These are phyloP conservation scores for Phoma sp. DNA, from an alignment of 2,329 filamentous ascomycete species.

Conservation along the genomic window DNA sequence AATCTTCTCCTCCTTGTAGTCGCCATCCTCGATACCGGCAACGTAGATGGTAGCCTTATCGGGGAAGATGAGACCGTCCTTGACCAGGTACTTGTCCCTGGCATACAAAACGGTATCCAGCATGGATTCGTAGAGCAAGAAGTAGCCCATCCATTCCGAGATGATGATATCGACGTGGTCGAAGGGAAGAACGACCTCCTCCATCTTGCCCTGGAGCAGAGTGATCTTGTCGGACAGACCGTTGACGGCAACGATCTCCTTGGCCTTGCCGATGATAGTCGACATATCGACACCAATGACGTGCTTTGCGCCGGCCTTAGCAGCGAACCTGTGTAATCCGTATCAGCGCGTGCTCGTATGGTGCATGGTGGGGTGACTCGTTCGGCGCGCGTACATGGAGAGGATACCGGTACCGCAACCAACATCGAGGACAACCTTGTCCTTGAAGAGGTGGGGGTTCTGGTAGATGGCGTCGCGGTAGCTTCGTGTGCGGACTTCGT, in stretches of 20 bases:
- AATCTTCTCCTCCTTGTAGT: constrained; percentile 99
- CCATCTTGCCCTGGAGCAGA: constrained; percentile 98
- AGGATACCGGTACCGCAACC: constrained; percentile 97
- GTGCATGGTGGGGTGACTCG: constrained; percentile 10
- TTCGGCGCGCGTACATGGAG: constrained; percentile 77
- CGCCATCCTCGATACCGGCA: constrained; percentile 96
- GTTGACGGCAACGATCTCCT: constrained; percentile 90
- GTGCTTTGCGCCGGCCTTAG: constrained; percentile 94
- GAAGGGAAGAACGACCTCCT: constrained; percentile 92
- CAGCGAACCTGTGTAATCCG: constrained; percentile 77
- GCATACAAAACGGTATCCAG: constrained; percentile 97
- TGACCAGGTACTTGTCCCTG: constrained; percentile 85
- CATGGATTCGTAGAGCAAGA: constrained; percentile 98
- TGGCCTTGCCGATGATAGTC: constrained; percentile 98
- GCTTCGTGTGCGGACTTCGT: constrained; percentile 93
- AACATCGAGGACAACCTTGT: constrained; percentile 94
- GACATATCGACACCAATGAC: constrained; percentile 99
- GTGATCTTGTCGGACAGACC: constrained; percentile 96
- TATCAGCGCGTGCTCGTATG: constrained; percentile 30
- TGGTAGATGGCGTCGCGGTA: constrained; percentile 98
- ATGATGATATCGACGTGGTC: constrained; percentile 99
- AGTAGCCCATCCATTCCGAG: constrained; percentile 99
- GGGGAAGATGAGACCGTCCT: constrained; percentile 93
- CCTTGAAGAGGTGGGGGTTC: constrained; percentile 92
- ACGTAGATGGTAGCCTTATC: constrained; percentile 98